Percentiles rank a stretch among this genome's conserved stretches.
Conservation (phyloP, 805 yeast genomes). For the Metschnikowia bowlesiae region DNA sequence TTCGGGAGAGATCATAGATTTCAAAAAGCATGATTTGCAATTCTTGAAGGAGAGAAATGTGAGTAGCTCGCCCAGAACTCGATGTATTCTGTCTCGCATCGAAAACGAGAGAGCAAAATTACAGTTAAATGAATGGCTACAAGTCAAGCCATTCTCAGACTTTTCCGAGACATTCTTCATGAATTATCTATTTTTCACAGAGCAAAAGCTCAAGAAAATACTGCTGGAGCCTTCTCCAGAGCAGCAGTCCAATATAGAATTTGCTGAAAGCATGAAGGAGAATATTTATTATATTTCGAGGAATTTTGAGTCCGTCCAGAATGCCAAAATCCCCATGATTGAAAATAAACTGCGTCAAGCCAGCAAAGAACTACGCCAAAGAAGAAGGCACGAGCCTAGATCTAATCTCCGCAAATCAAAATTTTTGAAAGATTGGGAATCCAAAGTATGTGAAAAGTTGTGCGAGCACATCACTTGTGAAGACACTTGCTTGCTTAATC, state of each 20-base stretch:
- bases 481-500: constrained; percentile 28
- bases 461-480: constrained; percentile 22
- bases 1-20: constrained; percentile 34
- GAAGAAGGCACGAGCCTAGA: constrained; percentile 2
- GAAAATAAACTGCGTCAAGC: constrained; percentile 3
- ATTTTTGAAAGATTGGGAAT: constrained; percentile 32
- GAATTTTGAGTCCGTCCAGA: constrained; percentile 15
- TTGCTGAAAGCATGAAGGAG: constrained; percentile 19
- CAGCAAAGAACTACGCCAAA: neutral
- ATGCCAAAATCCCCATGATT: constrained; percentile 11
- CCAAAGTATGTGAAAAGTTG: constrained; percentile 23
- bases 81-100: constrained; percentile 1
- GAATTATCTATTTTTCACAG: constrained; percentile 11
- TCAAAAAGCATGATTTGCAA: constrained; percentile 33
- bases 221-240: constrained; percentile 9
- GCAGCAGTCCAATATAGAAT: constrained; percentile 17
- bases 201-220: constrained; percentile 6
- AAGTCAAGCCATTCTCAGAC: constrained; percentile 31
- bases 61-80: neutral
- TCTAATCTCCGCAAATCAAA: constrained; percentile 5
- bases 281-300: constrained; percentile 20
- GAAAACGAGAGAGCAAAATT: constrained; percentile 11
- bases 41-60: constrained; percentile 12
- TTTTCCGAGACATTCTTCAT: constrained; percentile 21
- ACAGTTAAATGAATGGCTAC: constrained; percentile 37